Evolutionary conservation across 2,329 filamentous ascomycete species (phyloP), one percentile per base, ranked within the genome.

Genomic region (Arthrobotrys conoides): DNA sequence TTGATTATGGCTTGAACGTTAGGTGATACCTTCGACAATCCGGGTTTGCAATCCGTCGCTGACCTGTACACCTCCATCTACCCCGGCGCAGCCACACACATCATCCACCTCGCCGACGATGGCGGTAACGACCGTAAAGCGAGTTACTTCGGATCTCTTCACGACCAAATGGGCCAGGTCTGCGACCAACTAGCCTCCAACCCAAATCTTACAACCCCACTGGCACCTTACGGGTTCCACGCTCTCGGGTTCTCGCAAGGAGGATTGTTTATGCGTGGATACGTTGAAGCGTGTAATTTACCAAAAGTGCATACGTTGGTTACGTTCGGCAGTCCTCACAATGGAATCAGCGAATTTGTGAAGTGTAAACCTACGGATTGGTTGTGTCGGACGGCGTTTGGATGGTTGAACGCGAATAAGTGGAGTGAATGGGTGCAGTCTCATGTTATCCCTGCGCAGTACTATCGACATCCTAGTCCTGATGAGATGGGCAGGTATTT

Each of bases 241-340:
- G 73, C 73, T n/a, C 86, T 99, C 41, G 96, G 96, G 30, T 97
- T 99, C 87, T 96, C 92, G 14, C 96, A 99, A 85, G 96, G 96
- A 80, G 96, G 96, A 0, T 93, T 97, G 84, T 97, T 99, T 86
- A 88, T 99, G n/a, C 91, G 96, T 76, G 96, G 89, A 24, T 94
- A 97, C 84, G 87, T 97, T 80, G 91, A 99, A 87, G 89, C 93
- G 51, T 99, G 96, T 87, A 96, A 94, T 84, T 36, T 44, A 9
- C 91, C 93, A 0, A 90, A 89, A 3, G 89, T 97, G 12, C 89
- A 90, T 81, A 94, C 89, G 83, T 88, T 97, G 44, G 89, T 97
- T 80, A 97, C 94, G 0, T 96, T 96, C 82, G 94, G 94, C 80
- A 92, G 90, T 83, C 94, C 96, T 86, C 94, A 97, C 86, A 96